A percentile compares a stretch with the other conserved stretches of the same genome.
phyloP scores from a whole-genome alignment of 2,329 filamentous ascomycete genomes.

The Aaosphaeria arxii region DNA sequence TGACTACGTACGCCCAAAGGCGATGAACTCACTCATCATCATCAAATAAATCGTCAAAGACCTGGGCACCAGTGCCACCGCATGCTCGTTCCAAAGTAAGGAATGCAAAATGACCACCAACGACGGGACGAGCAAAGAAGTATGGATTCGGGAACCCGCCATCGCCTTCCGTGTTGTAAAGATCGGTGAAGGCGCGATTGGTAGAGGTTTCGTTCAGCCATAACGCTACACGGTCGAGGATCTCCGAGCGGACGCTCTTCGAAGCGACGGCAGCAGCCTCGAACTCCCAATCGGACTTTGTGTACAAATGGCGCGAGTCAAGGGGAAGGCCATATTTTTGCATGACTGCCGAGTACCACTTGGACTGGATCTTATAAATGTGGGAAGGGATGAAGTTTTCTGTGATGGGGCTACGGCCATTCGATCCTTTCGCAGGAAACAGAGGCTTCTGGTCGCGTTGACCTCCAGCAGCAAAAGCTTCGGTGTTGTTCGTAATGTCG shows the following conservation, averaged over 20 bases:
- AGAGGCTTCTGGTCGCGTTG: slow-evolving; percentile 18
- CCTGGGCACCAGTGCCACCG: slow-evolving; percentile 48
- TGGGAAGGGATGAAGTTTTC: slow-evolving; percentile 67
- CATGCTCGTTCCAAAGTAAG: slow-evolving; percentile 79
- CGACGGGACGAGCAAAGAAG: slow-evolving; percentile 80
- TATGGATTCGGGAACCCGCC: slow-evolving; percentile 71
- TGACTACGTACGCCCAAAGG: too few species aligned
- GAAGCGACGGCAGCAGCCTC: slow-evolving; percentile 79
- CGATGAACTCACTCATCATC: neutral
- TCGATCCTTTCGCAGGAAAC: slow-evolving; percentile 6
- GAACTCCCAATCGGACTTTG: slow-evolving; percentile 90
- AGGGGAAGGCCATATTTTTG: slow-evolving; percentile 81
- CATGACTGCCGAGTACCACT: slow-evolving; percentile 76
- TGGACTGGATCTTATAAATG: slow-evolving; percentile 75
- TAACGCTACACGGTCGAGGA: slow-evolving; percentile 68
- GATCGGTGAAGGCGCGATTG: slow-evolving; percentile 74
- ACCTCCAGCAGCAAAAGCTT: slow-evolving; percentile 6
- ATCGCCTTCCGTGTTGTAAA: slow-evolving; percentile 76
- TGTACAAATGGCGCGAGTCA: slow-evolving; percentile 78
- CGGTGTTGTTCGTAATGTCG: slow-evolving; percentile 38
- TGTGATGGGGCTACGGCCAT: slow-evolving; percentile 24
- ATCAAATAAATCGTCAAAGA: slow-evolving; percentile 8
- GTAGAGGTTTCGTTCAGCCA: slow-evolving; percentile 83
- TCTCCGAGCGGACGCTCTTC: slow-evolving; percentile 64
- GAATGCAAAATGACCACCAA: slow-evolving; percentile 83